Evolutionary conservation across 1,139 yeast genomes (phyloP), one percentile per base, ranked within the genome.

Genomic region (Nadsonia commutata): DNA sequence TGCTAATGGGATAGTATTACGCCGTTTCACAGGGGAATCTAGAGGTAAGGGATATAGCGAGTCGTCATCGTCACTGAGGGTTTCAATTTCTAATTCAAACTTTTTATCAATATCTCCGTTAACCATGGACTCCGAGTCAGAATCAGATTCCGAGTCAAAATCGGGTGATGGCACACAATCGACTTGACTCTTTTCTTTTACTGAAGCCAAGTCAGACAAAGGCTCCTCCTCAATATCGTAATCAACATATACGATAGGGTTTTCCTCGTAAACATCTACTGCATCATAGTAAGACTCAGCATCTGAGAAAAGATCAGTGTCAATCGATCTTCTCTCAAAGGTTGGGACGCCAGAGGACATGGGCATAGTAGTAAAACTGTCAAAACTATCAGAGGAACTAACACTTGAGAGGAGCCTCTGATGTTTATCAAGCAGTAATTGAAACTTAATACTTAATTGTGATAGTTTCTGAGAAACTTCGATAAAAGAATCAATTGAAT

Each of bases 231-330:
- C 59, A 20, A 55, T 50, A 38, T 53, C 51, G 4, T 57, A 51
- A 17, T 58, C 56, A 2, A 59, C 62, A 21, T 51, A 54, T 42
- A 57, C 60, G 3, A 52, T 51, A 40, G 51, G 38, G 6, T 49
- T 49, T 16, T 56, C 50, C 18, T 56, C 55, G 18, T 53, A 78
- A 13, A 69, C 58, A 45, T 67, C 67, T 40, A 80, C 88, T 40
- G 67, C 67, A 1, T 93, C 94, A 59, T 81, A 93, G 53, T 60
- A 78, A 55, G 75, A 81, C 43, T 78, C 83, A 40, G 68, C 72
- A 3, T 55, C 73, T 52, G 54, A 70, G 50, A 9, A 63, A 13
- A 57, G 42, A 40, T 55, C 53, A 44, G 38, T 39, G 22, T 37
- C 45, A 40, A 36, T 9, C 16, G 4, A 11, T n/a, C n/a, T n/a